Conservation (phyloP, 805 yeast species). For the Citeromyces nyonsensis region DNA sequence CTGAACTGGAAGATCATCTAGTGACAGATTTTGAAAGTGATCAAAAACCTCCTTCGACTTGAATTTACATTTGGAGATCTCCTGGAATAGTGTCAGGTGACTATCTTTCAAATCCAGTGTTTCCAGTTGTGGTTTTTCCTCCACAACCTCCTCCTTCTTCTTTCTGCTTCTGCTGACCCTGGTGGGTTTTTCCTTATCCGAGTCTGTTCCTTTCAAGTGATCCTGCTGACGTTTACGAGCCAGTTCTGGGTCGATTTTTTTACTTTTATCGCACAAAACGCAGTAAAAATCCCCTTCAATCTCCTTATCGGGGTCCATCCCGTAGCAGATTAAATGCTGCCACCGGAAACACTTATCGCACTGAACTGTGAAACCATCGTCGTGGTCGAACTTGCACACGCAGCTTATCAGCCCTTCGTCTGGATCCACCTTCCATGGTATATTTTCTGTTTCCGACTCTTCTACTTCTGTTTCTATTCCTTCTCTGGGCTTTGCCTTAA, state of each 20-base stretch:
- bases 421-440: conserved; percentile 46
- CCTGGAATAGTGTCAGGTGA: no score
- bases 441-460: background rate
- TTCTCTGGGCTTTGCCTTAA: conserved; percentile 1
- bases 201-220: no score
- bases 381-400: conserved; percentile 75
- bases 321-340: conserved; percentile 78
- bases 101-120: no score
- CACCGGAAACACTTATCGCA: conserved; percentile 87
- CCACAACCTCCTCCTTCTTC: no score
- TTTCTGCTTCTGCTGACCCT: no score
- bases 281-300: conserved; percentile 79
- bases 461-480: background rate
- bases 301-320: conserved; percentile 40
- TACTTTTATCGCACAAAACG: conserved; percentile 46
- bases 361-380: conserved; percentile 89
- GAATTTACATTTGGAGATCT: no score
- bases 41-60: no score
- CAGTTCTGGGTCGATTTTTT: conserved; percentile 22
- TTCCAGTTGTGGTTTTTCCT: no score
- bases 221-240: conserved; percentile 18
- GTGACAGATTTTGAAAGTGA: no score
- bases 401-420: conserved; percentile 84
- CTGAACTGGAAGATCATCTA: no score
- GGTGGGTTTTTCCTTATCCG: no score